Evolutionary conservation across 495 filamentous ascomycete genomes (phyloP).

Genomic region (Penicillium coprophilum): DNA sequence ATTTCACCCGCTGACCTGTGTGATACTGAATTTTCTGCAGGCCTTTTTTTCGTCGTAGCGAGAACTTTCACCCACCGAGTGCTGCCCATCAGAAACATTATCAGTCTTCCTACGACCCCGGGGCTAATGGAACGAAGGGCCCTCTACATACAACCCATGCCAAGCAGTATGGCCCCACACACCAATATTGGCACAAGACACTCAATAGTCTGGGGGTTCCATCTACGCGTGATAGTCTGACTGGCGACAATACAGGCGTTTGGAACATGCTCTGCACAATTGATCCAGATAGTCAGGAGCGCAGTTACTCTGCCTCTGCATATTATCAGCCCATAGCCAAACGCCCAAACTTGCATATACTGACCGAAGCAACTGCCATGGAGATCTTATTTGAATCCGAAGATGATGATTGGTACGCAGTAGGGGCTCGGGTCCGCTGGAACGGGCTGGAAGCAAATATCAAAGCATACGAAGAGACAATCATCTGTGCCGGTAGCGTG

Average conservation of each 20-base stretch:
- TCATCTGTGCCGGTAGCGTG: slow-evolving; percentile 55
- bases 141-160: slow-evolving; percentile 48
- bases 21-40: not conserved
- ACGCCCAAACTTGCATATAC: slow-evolving; percentile 11
- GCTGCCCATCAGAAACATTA: slow-evolving; percentile 30
- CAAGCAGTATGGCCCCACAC: slow-evolving; percentile 40
- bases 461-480: slow-evolving; percentile 50
- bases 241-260: slow-evolving; percentile 43
- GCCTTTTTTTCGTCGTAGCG: slow-evolving; percentile 27
- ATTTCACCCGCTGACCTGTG: not conserved
- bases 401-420: slow-evolving; percentile 9
- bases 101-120: slow-evolving; percentile 28
- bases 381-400: slow-evolving; percentile 18
- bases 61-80: slow-evolving; percentile 46
- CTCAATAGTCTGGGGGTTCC: slow-evolving; percentile 41
- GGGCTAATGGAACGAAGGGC: slow-evolving; percentile 39
- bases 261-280: slow-evolving; percentile 41
- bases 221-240: slow-evolving; percentile 40
- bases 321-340: slow-evolving; percentile 10
- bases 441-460: slow-evolving; percentile 34
- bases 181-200: slow-evolving; percentile 50
- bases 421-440: slow-evolving; percentile 36
- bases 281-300: slow-evolving; percentile 10
- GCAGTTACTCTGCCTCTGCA: slow-evolving; percentile 17
- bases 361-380: slow-evolving; percentile 14